phyloP scores from a whole-genome alignment of 1,284 basidiomycete genomes.

The Mycosarcoma mackinlayi region DNA sequence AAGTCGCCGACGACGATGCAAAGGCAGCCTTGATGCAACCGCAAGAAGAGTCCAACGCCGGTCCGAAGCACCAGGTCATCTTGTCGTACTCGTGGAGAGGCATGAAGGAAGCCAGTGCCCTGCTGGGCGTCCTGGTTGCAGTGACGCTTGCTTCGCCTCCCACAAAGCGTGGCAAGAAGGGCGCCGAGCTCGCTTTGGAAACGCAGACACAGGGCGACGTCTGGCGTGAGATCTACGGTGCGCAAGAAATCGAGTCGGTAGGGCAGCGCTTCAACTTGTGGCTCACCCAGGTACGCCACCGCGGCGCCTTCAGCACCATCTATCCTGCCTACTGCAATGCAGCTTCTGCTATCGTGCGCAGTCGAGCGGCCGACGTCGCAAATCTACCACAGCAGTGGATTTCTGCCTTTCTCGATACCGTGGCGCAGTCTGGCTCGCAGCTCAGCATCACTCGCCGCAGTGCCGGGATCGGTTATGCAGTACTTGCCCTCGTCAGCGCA shows the following conservation, averaged over 20 bases:
- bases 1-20: constrained; percentile 42
- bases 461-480: constrained; percentile 68
- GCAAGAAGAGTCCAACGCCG: constrained; percentile 46
- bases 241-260: constrained; percentile 46
- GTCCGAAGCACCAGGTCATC: constrained; percentile 67
- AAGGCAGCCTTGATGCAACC: constrained; percentile 36
- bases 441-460: constrained; percentile 68
- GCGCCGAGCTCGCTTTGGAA: background rate
- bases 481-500: constrained; percentile 66
- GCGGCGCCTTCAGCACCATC: constrained; percentile 68
- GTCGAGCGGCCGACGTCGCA: constrained; percentile 47
- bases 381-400: constrained; percentile 65
- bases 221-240: constrained; percentile 35
- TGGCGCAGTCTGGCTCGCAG: constrained; percentile 45
- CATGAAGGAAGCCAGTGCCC: constrained; percentile 68
- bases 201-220: constrained; percentile 19
- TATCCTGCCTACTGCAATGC: constrained; percentile 65
- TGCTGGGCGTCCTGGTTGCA: constrained; percentile 62
- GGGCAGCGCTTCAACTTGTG: constrained; percentile 66
- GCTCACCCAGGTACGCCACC: constrained; percentile 67
- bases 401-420: constrained; percentile 46
- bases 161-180: constrained; percentile 12
- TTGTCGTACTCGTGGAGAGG: constrained; percentile 68
- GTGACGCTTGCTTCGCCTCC: constrained; percentile 42
- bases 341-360: constrained; percentile 55